Evolutionary conservation across 352 stramenopile genomes (phyloP), one percentile per base, ranked within the genome.

Genomic region (Pythium pyrilobum): DNA sequence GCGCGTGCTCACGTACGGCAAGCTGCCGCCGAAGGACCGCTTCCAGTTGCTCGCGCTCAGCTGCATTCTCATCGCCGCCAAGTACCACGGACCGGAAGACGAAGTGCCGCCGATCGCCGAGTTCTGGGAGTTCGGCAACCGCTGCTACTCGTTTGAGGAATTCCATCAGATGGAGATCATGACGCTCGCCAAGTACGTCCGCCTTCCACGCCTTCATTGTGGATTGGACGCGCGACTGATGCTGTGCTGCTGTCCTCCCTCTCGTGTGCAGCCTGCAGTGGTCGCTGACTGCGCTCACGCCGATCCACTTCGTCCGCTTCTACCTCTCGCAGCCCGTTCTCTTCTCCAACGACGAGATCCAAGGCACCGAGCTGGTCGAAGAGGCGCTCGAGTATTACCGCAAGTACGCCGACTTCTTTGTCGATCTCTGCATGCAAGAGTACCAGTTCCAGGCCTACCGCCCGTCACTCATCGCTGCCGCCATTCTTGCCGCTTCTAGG

Each of bases 381-480:
- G 79, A 92, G 61, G 77, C 81, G 37, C 69, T 83, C 56, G 71
- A 72, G 41, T 92, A 92, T 51, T 90, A 88, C 57, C 68, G 69
- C 66, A 92, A 92, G 43, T 92, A 92, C 64, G 77, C 81, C 57
- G 84, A 92, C 49, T 92, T 92, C 52, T 88, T 95, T 23, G 76
- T 87, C 31, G 81, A 95, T 42, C 67, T 95, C n/a, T 87, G 79
- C 39, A 59, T 95, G 23, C 79, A 90, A 77, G 85, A 93, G 56
- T 91, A 93, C 62, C 65, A 77, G 47, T 80, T 95, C 41, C 81
- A 91, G 41, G 79, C 85, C 15, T 95, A 87, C 53, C 79, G 81
- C 3, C 85, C 85, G 27, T 95, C 85, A 0, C 67, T 95, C 12
- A 66, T 92, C 15, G 85, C 85, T 5, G 80, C 85, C 1, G 72